These are phyloP conservation scores for Ustilago crameri DNA, from an alignment of 1,284 basidiomycete species.

Conservation along the genomic window DNA sequence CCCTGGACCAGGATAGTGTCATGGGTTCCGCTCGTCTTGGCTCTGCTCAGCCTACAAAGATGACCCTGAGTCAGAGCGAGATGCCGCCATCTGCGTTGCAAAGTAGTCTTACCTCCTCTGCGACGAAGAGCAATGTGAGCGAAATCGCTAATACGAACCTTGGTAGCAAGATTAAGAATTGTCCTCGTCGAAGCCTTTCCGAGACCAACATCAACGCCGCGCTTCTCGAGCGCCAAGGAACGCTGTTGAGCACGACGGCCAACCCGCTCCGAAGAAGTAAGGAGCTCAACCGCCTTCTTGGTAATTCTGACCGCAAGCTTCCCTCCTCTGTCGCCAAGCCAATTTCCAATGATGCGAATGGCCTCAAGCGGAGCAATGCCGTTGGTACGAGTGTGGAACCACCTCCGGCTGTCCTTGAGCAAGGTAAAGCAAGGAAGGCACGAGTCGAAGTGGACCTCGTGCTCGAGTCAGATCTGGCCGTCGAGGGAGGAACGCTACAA, in stretches of 20 bases:
- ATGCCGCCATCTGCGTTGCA: conserved; percentile 3
- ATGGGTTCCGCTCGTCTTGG: conserved; percentile 38
- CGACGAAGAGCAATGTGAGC: not conserved
- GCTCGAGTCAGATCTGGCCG: conserved; percentile 79
- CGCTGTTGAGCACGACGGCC: conserved; percentile 51
- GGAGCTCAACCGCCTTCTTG: conserved; percentile 57
- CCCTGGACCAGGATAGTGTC: conserved; percentile 54
- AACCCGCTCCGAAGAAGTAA: conserved; percentile 56
- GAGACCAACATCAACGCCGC: conserved; percentile 27
- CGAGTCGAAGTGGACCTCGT: conserved; percentile 86
- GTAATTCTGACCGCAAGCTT: conserved; percentile 49
- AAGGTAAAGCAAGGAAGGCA: conserved; percentile 71
- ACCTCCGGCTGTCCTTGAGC: conserved; percentile 55
- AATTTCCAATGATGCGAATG: conserved; percentile 3
- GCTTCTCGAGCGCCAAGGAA: conserved; percentile 53
- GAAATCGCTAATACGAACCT: conserved; percentile 1
- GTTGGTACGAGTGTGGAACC: conserved; percentile 20
- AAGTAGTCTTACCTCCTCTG: conserved; percentile 10
- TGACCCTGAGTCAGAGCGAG: conserved; percentile 15
- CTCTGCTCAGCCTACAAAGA: conserved; percentile 14
- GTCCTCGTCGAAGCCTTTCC: conserved; percentile 38
- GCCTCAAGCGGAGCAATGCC: conserved; percentile 32
- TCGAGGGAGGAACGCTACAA: conserved; percentile 82
- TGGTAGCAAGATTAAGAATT: conserved; percentile 21
- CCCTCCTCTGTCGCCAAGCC: conserved; percentile 33